A percentile compares a stretch with the other conserved stretches of the same genome.
phyloP scores from a whole-genome alignment of 1,284 basidiomycete species.

The Termitomyces sp. region DNA sequence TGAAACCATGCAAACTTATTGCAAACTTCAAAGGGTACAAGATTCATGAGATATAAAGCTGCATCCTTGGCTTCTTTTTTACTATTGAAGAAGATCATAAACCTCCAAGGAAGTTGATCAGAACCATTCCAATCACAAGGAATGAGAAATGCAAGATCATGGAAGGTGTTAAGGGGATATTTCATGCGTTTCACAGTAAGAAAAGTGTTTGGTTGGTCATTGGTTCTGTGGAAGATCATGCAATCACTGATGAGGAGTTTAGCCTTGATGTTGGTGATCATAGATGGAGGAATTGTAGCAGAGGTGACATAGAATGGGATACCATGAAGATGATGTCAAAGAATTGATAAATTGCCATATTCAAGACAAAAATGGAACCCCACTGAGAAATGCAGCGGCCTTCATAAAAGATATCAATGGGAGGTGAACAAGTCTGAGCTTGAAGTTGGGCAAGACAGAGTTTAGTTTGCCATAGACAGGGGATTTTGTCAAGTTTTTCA shows the following conservation, averaged over 20 bases:
- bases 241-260: constrained; percentile 19
- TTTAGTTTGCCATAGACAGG: constrained; percentile 11
- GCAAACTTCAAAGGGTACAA: constrained; percentile 13
- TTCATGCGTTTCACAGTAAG: constrained; percentile 25
- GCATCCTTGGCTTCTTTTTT: constrained; percentile 17
- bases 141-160: constrained; percentile 24
- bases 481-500: constrained; percentile 8
- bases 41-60: constrained; percentile 12
- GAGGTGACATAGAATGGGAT: constrained; percentile 28
- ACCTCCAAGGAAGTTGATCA: constrained; percentile 16
- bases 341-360: constrained; percentile 23
- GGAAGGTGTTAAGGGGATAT: constrained; percentile 20
- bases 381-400: constrained; percentile 33
- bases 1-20: constrained; percentile 23
- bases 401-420: constrained; percentile 26
- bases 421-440: background rate
- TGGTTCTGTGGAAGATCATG: constrained; percentile 20
- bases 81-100: constrained; percentile 26
- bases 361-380: constrained; percentile 28
- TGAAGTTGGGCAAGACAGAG: constrained; percentile 1
- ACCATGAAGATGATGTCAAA: constrained; percentile 21
- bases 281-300: constrained; percentile 29
- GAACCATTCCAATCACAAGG: background rate
- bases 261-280: constrained; percentile 22
- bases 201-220: constrained; percentile 30